phyloP scores from a whole-genome alignment of 225 moss, liverwort and hornwort species.

The Sphagnum contortum region DNA sequence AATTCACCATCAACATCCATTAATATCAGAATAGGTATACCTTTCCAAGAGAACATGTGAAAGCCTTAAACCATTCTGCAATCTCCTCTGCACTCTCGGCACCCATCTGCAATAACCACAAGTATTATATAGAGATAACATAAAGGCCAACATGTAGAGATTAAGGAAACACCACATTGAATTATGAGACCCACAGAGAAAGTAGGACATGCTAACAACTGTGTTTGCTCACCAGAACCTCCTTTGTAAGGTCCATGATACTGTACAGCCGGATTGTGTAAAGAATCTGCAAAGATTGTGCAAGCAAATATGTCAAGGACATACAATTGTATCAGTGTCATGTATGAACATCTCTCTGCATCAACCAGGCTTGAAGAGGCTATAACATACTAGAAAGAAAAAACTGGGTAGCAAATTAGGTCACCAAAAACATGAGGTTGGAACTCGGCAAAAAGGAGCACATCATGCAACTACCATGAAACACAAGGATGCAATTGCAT shows the following conservation, averaged over 20 bases:
- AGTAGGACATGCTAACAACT: no score
- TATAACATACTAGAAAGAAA: no score
- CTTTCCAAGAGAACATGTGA: slow-evolving; percentile 49
- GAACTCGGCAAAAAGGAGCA: background rate
- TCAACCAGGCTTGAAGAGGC: no score
- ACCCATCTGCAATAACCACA: slow-evolving; percentile 8
- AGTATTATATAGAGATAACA: no score
- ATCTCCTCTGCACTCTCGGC: slow-evolving; percentile 67
- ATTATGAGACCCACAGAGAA: no score
- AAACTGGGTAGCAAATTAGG: no score
- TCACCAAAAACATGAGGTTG: no score
- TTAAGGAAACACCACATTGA: no score
- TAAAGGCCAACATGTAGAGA: no score
- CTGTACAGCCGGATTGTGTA: slow-evolving; percentile 64
- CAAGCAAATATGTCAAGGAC: background rate
- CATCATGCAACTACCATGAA: background rate
- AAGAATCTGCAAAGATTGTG: slow-evolving; percentile 31
- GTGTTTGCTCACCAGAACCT: slow-evolving; percentile 40
- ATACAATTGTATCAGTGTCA: background rate
- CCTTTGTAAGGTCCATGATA: slow-evolving; percentile 41
- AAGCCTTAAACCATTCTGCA: slow-evolving; percentile 65
- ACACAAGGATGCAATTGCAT: no score
- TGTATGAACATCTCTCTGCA: no score
- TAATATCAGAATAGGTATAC: slow-evolving; percentile 13
- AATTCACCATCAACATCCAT: background rate